A percentile compares a stretch with the other conserved stretches of the same genome.
phyloP scores from a whole-genome alignment of 805 yeast genomes.

The Yarrowia sp. region DNA sequence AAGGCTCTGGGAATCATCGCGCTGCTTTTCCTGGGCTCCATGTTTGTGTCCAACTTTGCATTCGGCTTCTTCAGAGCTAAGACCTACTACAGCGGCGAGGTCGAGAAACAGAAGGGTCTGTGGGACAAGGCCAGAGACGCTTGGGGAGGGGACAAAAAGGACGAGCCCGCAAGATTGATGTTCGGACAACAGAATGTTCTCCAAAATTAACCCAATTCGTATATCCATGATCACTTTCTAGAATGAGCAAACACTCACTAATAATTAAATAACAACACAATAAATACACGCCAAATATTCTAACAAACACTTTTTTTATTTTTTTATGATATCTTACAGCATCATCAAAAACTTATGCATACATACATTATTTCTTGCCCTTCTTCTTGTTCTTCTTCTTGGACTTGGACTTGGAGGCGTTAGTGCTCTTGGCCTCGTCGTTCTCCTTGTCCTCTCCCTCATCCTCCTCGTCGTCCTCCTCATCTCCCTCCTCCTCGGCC shows the following conservation, averaged over 20 bases:
- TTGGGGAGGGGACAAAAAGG: background rate
- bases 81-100: constrained; percentile 23
- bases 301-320: background rate
- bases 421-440: constrained; percentile 9
- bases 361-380: constrained; percentile 25
- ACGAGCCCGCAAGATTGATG: background rate
- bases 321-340: constrained; percentile 10
- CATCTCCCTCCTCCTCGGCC: background rate
- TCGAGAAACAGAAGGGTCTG: constrained; percentile 16
- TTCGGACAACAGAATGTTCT: background rate
- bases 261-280: background rate
- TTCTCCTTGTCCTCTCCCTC: background rate
- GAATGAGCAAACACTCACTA: no score
- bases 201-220: background rate
- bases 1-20: constrained; percentile 30
- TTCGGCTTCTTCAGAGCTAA: constrained; percentile 34
- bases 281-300: background rate
- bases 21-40: constrained; percentile 11
- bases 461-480: background rate
- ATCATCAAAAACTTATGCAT: constrained; percentile 22
- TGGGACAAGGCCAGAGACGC: constrained; percentile 10
- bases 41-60: constrained; percentile 32
- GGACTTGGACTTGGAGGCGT: constrained; percentile 18
- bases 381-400: constrained; percentile 25
- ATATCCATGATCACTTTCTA: no score